phyloP scores from a whole-genome alignment of 768 basidiomycete genomes.

The Agrocybe praecox region DNA sequence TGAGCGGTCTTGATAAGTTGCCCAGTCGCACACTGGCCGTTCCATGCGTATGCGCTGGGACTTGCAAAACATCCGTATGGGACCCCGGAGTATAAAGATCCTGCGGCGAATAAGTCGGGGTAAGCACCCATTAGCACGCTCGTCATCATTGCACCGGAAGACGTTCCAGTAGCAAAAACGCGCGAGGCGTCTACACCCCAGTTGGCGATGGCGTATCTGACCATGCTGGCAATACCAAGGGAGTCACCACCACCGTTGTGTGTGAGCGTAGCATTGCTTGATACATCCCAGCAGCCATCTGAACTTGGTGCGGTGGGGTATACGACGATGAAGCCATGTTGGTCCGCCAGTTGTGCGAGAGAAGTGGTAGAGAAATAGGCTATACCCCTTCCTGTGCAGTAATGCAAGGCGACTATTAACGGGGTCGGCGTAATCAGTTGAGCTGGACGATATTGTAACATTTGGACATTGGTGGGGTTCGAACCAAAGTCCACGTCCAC shows the following conservation, averaged over 20 bases:
- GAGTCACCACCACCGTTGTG: conserved; percentile 61
- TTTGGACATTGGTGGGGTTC: conserved; percentile 53
- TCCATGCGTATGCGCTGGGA: conserved; percentile 46
- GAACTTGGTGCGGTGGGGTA: conserved; percentile 43
- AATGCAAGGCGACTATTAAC: conserved; percentile 55
- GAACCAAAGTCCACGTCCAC: conserved; percentile 41
- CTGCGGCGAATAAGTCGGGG: conserved; percentile 55
- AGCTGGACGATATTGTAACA: conserved; percentile 46
- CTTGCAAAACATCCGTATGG: conserved; percentile 56
- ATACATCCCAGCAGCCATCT: conserved; percentile 56
- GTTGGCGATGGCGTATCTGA: conserved; percentile 48
- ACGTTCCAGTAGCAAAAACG: conserved; percentile 54
- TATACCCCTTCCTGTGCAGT: conserved; percentile 52
- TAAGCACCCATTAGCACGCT: conserved; percentile 55
- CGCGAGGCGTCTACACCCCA: conserved; percentile 45
- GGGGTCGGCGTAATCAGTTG: conserved; percentile 37
- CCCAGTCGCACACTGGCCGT: conserved; percentile 47
- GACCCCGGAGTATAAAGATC: conserved; percentile 52
- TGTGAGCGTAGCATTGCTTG: conserved; percentile 46
- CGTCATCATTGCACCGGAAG: conserved; percentile 64
- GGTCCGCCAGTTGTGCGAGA: conserved; percentile 51
- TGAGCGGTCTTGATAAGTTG: conserved; percentile 43
- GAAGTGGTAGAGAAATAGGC: conserved; percentile 51
- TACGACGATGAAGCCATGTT: conserved; percentile 53
- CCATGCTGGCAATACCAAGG: conserved; percentile 47